These are phyloP conservation scores for Leccinum uliginosum DNA, from an alignment of 768 basidiomycete genomes.

Conservation along the genomic window DNA sequence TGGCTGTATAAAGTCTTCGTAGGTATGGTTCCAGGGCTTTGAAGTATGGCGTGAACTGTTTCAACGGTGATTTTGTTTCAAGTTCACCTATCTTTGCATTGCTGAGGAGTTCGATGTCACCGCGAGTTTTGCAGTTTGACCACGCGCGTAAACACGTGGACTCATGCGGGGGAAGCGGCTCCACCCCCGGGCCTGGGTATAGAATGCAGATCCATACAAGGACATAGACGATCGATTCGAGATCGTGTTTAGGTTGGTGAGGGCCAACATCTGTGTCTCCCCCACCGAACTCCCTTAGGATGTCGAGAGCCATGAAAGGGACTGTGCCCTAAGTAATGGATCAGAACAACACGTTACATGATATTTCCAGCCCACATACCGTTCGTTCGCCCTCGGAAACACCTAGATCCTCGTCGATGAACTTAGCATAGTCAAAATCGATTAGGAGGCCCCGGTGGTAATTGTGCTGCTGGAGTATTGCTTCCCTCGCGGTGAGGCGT, in stretches of 20 bases:
- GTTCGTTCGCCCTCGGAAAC: background rate
- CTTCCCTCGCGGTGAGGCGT: background rate
- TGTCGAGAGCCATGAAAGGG: background rate
- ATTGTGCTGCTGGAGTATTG: background rate
- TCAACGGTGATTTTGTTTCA: too few species aligned
- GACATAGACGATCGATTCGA: slow-evolving; percentile 1
- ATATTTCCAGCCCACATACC: background rate
- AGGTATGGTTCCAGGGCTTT: background rate
- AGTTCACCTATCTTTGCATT: too few species aligned
- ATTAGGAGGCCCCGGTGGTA: background rate
- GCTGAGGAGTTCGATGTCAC: too few species aligned
- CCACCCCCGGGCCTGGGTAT: background rate
- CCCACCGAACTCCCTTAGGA: background rate
- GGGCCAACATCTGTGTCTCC: background rate
- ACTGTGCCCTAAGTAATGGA: background rate
- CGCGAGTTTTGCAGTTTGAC: too few species aligned
- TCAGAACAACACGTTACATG: background rate
- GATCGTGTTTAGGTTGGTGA: background rate
- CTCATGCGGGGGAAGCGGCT: too few species aligned
- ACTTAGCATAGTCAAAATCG: background rate
- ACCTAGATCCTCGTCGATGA: background rate
- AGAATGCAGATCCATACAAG: slow-evolving; percentile 6
- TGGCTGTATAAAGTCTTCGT: background rate
- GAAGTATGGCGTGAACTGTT: background rate
- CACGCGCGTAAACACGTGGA: too few species aligned